Percentiles rank a stretch among this genome's conserved stretches.
These are phyloP conservation scores for Globisporangium nodosum DNA, from an alignment of 352 stramenopile genomes.

Conservation along the genomic window DNA sequence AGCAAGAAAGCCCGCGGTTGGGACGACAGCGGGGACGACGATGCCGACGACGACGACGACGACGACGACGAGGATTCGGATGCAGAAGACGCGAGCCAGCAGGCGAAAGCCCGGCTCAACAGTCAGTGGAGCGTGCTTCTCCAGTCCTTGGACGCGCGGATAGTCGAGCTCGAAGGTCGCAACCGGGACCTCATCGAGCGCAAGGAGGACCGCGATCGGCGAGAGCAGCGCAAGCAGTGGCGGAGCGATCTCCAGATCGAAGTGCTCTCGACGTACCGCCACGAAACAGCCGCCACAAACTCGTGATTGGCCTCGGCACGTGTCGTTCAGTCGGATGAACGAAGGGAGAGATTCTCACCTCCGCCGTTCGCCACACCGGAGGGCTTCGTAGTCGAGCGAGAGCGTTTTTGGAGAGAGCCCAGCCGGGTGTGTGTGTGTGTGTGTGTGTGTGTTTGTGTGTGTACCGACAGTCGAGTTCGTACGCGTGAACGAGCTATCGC, in stretches of 20 bases:
- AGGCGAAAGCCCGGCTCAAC: not conserved
- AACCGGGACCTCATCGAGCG: slow-evolving; percentile 40
- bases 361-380: not conserved
- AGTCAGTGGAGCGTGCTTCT: slow-evolving; percentile 17
- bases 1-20: not conserved
- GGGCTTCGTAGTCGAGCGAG: not conserved
- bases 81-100: slow-evolving; percentile 1
- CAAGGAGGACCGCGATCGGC: slow-evolving; percentile 44
- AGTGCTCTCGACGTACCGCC: slow-evolving; percentile 8
- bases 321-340: not conserved
- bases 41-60: slow-evolving; percentile 11
- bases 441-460: not conserved
- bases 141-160: slow-evolving; percentile 29
- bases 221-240: slow-evolving; percentile 18
- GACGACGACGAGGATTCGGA: slow-evolving; percentile 20
- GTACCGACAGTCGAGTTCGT: not conserved
- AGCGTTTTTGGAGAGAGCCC: not conserved
- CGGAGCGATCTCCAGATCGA: slow-evolving; percentile 17
- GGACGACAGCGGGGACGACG: not conserved
- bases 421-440: not conserved
- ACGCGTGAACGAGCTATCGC: not conserved
- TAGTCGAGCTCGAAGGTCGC: slow-evolving; percentile 36
- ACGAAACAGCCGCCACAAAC: not conserved
- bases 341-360: not conserved
- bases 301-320: not conserved